Conservation (phyloP, 139 green algal genomes). For the Astrephomene gubernaculifera region DNA sequence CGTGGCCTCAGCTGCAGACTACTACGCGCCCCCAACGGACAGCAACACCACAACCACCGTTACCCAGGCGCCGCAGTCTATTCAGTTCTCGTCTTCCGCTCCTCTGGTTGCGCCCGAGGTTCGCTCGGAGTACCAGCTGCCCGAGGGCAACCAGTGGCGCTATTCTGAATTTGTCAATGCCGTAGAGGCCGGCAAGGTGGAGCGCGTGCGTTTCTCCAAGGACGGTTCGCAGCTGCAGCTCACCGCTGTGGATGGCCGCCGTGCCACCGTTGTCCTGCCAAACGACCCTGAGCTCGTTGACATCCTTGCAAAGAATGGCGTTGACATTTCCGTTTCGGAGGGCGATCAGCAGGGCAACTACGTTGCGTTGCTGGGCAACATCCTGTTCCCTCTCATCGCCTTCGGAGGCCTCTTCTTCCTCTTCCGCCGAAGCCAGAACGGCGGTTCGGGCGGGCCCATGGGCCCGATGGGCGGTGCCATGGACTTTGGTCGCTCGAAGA, state of each 20-base stretch:
- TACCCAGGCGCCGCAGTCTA: conserved; percentile 34
- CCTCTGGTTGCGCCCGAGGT: conserved; percentile 60
- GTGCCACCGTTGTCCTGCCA: conserved; percentile 82
- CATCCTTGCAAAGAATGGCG: conserved; percentile 86
- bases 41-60: conserved; percentile 39
- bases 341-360: conserved; percentile 91
- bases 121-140: conserved; percentile 72
- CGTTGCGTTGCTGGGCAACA: conserved; percentile 96
- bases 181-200: conserved; percentile 94
- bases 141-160: conserved; percentile 97
- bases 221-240: conserved; percentile 91
- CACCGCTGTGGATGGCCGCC: conserved; percentile 83
- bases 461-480: conserved; percentile 93
- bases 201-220: conserved; percentile 99
- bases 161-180: conserved; percentile 98
- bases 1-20: conserved; percentile 63
- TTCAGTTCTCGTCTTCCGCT: conserved; percentile 48
- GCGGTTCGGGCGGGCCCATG: conserved; percentile 56
- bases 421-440: conserved; percentile 80
- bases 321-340: conserved; percentile 88
- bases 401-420: conserved; percentile 99
- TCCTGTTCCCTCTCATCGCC: conserved; percentile 98
- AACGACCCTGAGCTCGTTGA: conserved; percentile 90
- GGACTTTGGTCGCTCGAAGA: conserved; percentile 98
- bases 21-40: conserved; percentile 57